Evolutionary conservation across 441 rosid genomes (phyloP).

Genomic region (Populus hybrid): DNA sequence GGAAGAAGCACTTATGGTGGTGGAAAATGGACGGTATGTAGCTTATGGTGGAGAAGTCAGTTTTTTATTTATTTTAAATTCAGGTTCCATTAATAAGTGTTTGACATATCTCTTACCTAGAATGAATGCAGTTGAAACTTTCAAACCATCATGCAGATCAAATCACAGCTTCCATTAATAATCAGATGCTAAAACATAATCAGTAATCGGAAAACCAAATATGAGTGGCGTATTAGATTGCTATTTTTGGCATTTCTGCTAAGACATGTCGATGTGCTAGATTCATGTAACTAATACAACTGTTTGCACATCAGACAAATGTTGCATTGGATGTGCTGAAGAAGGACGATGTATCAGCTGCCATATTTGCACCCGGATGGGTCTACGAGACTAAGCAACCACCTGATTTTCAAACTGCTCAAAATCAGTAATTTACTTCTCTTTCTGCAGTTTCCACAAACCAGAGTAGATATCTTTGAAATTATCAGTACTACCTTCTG

Average conservation of each 20-base stretch:
- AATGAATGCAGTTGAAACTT: neutral
- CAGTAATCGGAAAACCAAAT: neutral
- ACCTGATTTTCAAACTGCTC: constrained; percentile 80
- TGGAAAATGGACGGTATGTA: constrained; percentile 69
- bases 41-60: neutral
- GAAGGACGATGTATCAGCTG: constrained; percentile 65
- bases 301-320: constrained; percentile 44
- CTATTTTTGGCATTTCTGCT: neutral
- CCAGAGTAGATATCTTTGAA: neutral
- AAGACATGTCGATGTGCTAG: neutral
- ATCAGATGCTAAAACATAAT: neutral
- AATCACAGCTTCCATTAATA: neutral
- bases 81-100: neutral
- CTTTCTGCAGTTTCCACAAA: constrained; percentile 7
- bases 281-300: neutral
- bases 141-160: neutral
- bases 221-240: neutral
- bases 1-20: constrained; percentile 84
- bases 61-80: too few species aligned
- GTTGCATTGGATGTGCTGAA: constrained; percentile 77
- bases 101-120: neutral
- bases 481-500: neutral
- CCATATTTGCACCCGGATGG: constrained; percentile 95
- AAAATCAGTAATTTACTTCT: constrained; percentile 55
- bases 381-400: constrained; percentile 68